Evolutionary conservation across 2,329 filamentous ascomycete genomes (phyloP), one percentile per base, ranked within the genome.

Genomic region (Exophiala dermatitidis): DNA sequence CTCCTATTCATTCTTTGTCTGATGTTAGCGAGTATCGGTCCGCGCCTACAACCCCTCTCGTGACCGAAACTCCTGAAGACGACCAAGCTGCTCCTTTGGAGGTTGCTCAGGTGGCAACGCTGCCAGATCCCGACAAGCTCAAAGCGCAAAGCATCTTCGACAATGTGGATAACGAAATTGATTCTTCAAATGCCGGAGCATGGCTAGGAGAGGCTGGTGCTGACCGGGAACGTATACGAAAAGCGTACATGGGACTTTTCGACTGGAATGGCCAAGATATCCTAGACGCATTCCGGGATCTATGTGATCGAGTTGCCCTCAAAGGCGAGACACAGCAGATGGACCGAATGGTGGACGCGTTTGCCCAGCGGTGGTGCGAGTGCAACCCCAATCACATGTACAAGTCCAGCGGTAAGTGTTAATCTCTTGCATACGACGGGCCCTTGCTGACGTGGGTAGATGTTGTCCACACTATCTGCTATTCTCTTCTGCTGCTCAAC

Each of bases 241-340:
- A 77, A 60, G 91, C 91, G 0, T 98, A 95, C 69, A 95, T 98
- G 86, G 84, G 89, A 56, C 74, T 96, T 7, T 96, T 91, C 67
- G 85, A 96, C 66, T 97, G 93, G 73, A 75, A 80, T 5, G 85
- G 85, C 62, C 77, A 86, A 64, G 95, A 88, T 68, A 85, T 97
- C 45, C 77, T 97, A 10, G 77, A 79, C 36, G 83, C 88, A 5
- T 76, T 97, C 59, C 83, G 93, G 29, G 81, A 84, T 55, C 77
- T 98, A 29, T 98, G 93, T 68, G 81, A 81, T 49, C 85, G 88
- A 32, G 76, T 97, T 28, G 78, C 93, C 3, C 77, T 98, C 53
- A 87, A 88, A 61, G 93, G 88, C 38, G 93, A 98, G 71, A 95
- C 90, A 2, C 93, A 98, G 70, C 91, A 98, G 69, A 88, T 98